Evolutionary conservation across 2,329 filamentous ascomycete species (phyloP), one percentile per base, ranked within the genome.

Genomic region (Metarhizium anisopliae): DNA sequence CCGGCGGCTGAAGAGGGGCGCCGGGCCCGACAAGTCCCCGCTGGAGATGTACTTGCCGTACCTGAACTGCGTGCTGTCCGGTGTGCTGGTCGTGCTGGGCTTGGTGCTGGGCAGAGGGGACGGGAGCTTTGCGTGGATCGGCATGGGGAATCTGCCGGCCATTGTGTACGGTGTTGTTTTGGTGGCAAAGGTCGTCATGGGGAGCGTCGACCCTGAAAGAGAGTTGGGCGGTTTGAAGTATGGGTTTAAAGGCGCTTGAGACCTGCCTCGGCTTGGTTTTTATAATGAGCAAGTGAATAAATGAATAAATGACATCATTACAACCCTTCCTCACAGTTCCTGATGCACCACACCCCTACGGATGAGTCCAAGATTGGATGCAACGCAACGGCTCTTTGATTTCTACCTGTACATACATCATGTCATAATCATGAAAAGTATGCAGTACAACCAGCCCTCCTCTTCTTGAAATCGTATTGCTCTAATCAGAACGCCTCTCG

Each of bases 191-290:
- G 70, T 81, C 53, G 76, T 87, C 64, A 84, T 91, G 79, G 78
- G 79, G 3, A 77, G 83, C 51, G 80, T 91, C 8, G 85, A 91
- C 70, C 80, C 88, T 5, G 84, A 82, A 64, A 72, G 74, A 59
- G 86, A 87, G 64, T 69, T 92, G 62, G 73, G 78, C 51, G 73
- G 70, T 54, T 72, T 89, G 64, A 81, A 74, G 67, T 89, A 89
- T 70, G 75, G 78, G 54, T 86, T 83, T 65, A 89, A 86, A 65
- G 85, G 86, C 3, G 86, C 85, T 47, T 87, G 62, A 65, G 3
- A 3, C 10, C 18, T 38, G 42, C 16, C 42, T n/a, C 7, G 18
- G 10, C 42, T 45, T 18, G 3, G 11, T 51, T 30, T 25, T 29
- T 51, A 10, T 10, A 29, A 49, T 49, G 42, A 20, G 18, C 16